Evolutionary conservation across 768 basidiomycete species (phyloP).

Genomic region (Polyporus arcularius): DNA sequence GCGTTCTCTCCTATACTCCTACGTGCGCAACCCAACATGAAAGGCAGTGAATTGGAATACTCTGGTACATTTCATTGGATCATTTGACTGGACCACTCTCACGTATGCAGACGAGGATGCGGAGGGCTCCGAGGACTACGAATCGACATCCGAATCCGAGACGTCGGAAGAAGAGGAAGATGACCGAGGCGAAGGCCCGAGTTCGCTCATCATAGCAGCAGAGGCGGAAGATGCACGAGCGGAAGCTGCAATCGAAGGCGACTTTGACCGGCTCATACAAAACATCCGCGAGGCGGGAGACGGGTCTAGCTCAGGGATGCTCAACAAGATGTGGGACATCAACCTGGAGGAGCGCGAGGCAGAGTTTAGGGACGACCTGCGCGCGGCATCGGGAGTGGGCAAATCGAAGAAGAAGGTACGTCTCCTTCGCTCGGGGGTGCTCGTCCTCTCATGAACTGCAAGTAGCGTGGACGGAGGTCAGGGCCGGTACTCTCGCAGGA

Average conservation of each 20-base stretch:
- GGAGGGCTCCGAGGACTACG: constrained; percentile 8
- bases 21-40: not conserved
- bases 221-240: constrained; percentile 15
- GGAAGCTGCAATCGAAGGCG: constrained; percentile 50
- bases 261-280: constrained; percentile 68
- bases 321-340: constrained; percentile 75
- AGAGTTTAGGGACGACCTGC: constrained; percentile 73
- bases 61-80: constrained; percentile 2
- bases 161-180: not conserved
- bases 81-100: not conserved
- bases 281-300: constrained; percentile 60
- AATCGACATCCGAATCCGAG: constrained; percentile 9
- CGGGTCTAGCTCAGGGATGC: constrained; percentile 42
- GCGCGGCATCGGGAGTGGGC: constrained; percentile 75
- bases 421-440: constrained; percentile 6
- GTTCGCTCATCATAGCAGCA: not conserved
- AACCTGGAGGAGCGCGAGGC: constrained; percentile 66
- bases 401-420: constrained; percentile 48
- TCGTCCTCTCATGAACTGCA: not conserved
- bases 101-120: constrained; percentile 8
- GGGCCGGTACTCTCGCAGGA: constrained; percentile 69
- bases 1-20: not conserved
- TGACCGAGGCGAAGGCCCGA: not conserved
- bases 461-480: constrained; percentile 43
- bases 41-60: not conserved